These are phyloP conservation scores for Aquilaria yunnanensis DNA, from an alignment of 345 rosid genomes.

Conservation along the genomic window DNA sequence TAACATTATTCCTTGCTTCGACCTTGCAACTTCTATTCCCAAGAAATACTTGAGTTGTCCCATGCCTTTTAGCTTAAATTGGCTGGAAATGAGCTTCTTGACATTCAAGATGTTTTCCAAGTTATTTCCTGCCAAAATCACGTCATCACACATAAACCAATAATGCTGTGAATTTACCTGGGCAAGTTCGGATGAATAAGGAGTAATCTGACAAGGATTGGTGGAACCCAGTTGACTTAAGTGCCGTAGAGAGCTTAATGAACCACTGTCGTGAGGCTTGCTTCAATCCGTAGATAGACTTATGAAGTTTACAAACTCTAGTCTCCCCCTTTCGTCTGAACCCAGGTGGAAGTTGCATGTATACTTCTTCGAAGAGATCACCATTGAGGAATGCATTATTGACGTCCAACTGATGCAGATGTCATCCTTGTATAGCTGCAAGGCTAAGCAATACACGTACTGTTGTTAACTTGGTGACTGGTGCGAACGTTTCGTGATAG, in stretches of 20 bases:
- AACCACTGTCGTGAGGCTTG: not conserved
- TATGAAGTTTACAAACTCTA: not conserved
- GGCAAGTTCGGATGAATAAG: no score
- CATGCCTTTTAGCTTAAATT: slow-evolving; percentile 5
- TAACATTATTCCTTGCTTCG: not conserved
- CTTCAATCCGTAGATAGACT: no score
- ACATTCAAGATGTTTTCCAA: rapidly evolving
- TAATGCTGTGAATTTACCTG: no score
- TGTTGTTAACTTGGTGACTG: not conserved
- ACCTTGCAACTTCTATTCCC: not conserved
- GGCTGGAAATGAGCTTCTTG: not conserved
- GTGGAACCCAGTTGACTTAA: no score
- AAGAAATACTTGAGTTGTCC: not conserved
- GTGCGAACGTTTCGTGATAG: not conserved
- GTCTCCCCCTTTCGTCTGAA: not conserved
- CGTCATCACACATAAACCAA: not conserved
- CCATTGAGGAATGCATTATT: not conserved
- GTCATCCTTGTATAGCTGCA: not conserved
- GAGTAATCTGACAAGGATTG: no score
- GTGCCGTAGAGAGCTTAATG: not conserved
- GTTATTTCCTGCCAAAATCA: not conserved
- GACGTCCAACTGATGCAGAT: not conserved
- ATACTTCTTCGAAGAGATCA: not conserved
- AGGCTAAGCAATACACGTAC: not conserved
- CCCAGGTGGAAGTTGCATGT: not conserved